phyloP scores from a whole-genome alignment of 306 rosid species.

The Cyclanthera cordifolia region DNA sequence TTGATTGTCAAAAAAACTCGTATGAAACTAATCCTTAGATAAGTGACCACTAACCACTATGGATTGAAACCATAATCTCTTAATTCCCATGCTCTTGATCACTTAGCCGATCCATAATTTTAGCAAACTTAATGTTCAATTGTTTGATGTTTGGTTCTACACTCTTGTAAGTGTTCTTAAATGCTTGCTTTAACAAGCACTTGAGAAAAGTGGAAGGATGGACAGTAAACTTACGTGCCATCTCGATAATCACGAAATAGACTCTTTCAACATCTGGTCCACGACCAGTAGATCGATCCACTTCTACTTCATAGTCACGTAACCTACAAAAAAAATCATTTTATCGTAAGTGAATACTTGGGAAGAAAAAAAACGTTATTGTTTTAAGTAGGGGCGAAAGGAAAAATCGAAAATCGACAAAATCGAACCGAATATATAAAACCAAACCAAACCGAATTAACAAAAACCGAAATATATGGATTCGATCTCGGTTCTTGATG shows the following conservation, averaged over 20 bases:
- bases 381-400: too few species aligned
- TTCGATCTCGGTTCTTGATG: too few species aligned
- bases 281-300: conserved; percentile 47
- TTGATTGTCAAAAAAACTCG: too few species aligned
- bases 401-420: too few species aligned
- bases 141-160: background rate
- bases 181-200: background rate
- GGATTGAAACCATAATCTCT: too few species aligned
- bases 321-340: conserved; percentile 34
- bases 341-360: background rate
- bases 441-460: too few species aligned
- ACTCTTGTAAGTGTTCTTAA: background rate
- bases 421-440: too few species aligned
- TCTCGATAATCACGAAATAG: conserved; percentile 73
- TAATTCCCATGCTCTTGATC: too few species aligned
- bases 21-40: too few species aligned
- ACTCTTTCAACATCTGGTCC: conserved; percentile 93
- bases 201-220: conserved; percentile 1
- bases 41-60: too few species aligned
- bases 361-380: background rate
- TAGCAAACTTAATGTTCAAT: background rate
- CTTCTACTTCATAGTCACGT: conserved; percentile 78
- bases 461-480: too few species aligned
- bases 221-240: conserved; percentile 89
- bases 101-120: too few species aligned